phyloP scores from a whole-genome alignment of 208 protist species.

The Eutreptiella sp. region DNA sequence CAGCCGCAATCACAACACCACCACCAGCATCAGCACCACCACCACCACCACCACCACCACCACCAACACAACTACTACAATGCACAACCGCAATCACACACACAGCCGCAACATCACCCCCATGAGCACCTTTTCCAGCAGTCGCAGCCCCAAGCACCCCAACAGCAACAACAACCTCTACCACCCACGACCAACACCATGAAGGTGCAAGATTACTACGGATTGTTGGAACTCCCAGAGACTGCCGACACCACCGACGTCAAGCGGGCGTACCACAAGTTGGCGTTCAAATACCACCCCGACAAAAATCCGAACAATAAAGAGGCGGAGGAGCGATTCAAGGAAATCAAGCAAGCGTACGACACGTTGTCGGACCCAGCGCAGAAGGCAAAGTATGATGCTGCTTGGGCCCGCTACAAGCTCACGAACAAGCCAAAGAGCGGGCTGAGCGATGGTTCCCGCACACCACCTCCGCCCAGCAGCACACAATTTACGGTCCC shows the following conservation, averaged over 20 bases:
- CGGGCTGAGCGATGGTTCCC: too few relatives aligned
- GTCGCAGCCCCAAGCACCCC: neutral
- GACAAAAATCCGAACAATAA: slow-evolving; percentile 68
- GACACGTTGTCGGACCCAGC: slow-evolving; percentile 86
- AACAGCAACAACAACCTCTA: neutral
- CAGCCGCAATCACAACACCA: neutral
- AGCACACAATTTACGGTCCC: too few relatives aligned
- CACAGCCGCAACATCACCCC: neutral
- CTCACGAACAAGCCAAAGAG: too few relatives aligned
- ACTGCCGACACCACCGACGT: slow-evolving; percentile 31
- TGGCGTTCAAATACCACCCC: slow-evolving; percentile 45
- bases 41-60: neutral
- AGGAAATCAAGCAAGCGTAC: slow-evolving; percentile 90
- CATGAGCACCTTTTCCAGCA: neutral
- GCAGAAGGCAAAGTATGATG: too few relatives aligned
- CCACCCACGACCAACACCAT: slow-evolving; percentile 13
- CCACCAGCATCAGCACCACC: neutral
- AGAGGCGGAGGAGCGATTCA: slow-evolving; percentile 75
- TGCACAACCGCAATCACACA: neutral
- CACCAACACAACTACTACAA: neutral
- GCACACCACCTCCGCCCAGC: too few relatives aligned
- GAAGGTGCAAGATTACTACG: slow-evolving; percentile 29
- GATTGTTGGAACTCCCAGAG: slow-evolving; percentile 3
- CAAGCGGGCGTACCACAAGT: slow-evolving; percentile 30
- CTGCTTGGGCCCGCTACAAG: too few relatives aligned